These are phyloP conservation scores for Zangia roseola DNA, from an alignment of 768 basidiomycete genomes.

Conservation along the genomic window DNA sequence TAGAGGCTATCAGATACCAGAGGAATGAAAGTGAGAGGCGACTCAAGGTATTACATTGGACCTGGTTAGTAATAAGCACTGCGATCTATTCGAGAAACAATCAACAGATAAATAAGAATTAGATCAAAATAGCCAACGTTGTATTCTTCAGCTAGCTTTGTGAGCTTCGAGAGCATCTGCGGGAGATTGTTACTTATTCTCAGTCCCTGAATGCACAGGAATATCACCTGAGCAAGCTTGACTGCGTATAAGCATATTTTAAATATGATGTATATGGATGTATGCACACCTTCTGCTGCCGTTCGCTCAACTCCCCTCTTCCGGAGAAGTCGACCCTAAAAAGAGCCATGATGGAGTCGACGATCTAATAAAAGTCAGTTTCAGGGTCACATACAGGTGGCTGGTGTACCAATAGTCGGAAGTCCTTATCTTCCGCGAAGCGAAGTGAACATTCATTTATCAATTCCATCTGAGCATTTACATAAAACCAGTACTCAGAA, in stretches of 20 bases:
- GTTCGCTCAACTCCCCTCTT: constrained; percentile 89
- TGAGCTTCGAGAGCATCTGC: constrained; percentile 88
- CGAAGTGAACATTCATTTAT: constrained; percentile 87
- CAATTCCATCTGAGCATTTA: constrained; percentile 71
- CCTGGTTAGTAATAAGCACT: constrained; percentile 90
- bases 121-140: constrained; percentile 50
- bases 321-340: constrained; percentile 94
- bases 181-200: neutral
- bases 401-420: constrained; percentile 56
- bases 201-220: neutral
- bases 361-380: constrained; percentile 53
- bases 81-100: constrained; percentile 53
- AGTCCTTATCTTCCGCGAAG: constrained; percentile 89
- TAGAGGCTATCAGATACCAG: constrained; percentile 30
- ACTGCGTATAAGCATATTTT: constrained; percentile 13
- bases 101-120: neutral
- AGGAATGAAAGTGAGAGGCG: neutral
- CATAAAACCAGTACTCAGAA: constrained; percentile 6
- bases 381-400: neutral
- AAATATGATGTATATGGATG: neutral
- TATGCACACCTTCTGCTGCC: constrained; percentile 77
- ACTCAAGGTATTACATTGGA: constrained; percentile 57
- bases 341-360: constrained; percentile 96
- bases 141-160: constrained; percentile 90
- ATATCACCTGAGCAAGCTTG: constrained; percentile 77